Percentiles rank a stretch among this genome's conserved stretches.
Conservation (phyloP, 139 green algal genomes). For the Pleodorina starrii region DNA sequence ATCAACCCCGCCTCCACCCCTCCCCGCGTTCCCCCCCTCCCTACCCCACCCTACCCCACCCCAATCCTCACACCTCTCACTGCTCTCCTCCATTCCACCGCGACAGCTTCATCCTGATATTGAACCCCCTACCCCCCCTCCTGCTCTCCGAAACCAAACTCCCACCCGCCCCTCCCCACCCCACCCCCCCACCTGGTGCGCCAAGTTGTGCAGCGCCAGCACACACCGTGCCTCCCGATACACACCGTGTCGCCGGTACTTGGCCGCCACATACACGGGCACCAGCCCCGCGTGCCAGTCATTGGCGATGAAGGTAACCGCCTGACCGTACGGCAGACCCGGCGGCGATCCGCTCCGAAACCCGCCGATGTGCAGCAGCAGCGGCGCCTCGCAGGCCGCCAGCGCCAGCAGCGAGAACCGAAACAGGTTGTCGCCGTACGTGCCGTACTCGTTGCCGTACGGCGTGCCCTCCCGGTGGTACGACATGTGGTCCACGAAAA, state of each 20-base stretch:
- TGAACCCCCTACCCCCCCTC: not conserved
- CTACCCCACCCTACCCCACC: too few species aligned
- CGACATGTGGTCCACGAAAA: slow-evolving; percentile 88
- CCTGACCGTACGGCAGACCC: slow-evolving; percentile 79
- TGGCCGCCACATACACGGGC: slow-evolving; percentile 61
- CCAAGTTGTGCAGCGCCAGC: slow-evolving; percentile 86
- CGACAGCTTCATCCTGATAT: slow-evolving; percentile 63
- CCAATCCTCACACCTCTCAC: too few species aligned
- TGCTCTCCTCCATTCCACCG: not conserved
- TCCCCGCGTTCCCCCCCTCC: too few species aligned
- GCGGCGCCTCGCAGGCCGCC: slow-evolving; percentile 85
- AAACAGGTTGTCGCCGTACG: slow-evolving; percentile 88
- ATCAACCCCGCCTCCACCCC: too few species aligned
- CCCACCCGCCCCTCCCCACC: not conserved
- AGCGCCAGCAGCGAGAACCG: slow-evolving; percentile 81
- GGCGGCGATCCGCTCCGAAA: slow-evolving; percentile 4
- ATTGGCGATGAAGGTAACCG: slow-evolving; percentile 90
- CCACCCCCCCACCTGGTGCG: slow-evolving; percentile 69
- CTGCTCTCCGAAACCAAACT: not conserved
- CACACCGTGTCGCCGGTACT: slow-evolving; percentile 52
- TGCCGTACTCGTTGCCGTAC: slow-evolving; percentile 68
- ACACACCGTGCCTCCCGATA: slow-evolving; percentile 55
- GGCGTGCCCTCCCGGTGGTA: slow-evolving; percentile 77
- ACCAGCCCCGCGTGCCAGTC: slow-evolving; percentile 92
- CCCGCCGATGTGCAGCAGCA: slow-evolving; percentile 68